These are phyloP conservation scores for Myxozyma melibiosi DNA, from an alignment of 805 yeast species.

Conservation along the genomic window DNA sequence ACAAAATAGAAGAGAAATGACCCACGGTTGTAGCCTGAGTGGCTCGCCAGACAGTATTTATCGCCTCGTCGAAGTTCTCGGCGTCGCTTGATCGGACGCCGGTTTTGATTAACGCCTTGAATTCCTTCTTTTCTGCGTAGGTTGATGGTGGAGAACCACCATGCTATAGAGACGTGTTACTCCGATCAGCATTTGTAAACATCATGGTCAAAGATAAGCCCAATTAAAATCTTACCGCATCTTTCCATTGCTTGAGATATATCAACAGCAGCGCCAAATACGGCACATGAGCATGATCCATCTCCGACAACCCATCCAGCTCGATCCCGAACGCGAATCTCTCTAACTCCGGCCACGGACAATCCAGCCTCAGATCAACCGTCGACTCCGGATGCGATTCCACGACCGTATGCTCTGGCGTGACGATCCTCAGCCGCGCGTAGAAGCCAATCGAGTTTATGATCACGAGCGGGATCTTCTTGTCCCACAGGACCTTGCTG, in stretches of 20 bases:
- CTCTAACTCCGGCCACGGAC: slow-evolving; percentile 71
- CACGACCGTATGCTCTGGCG: slow-evolving; percentile 55
- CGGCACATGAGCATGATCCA: slow-evolving; percentile 64
- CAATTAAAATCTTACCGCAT: slow-evolving; percentile 19
- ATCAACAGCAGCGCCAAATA: slow-evolving; percentile 63
- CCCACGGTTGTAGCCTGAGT: slow-evolving; percentile 43
- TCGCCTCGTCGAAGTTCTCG: slow-evolving; percentile 58
- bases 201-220: background rate
- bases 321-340: slow-evolving; percentile 55
- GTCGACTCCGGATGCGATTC: slow-evolving; percentile 71
- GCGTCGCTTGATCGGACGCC: slow-evolving; percentile 46
- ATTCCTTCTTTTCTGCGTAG: slow-evolving; percentile 47
- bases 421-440: slow-evolving; percentile 57
- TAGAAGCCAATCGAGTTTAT: slow-evolving; percentile 64
- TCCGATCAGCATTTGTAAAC: background rate
- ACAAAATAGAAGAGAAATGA: background rate
- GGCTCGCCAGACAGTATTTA: slow-evolving; percentile 49
- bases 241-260: slow-evolving; percentile 51
- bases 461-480: slow-evolving; percentile 57
- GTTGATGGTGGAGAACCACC: slow-evolving; percentile 40
- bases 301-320: slow-evolving; percentile 49
- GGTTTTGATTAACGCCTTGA: slow-evolving; percentile 45
- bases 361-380: slow-evolving; percentile 66
- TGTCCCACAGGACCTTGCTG: slow-evolving; percentile 47
- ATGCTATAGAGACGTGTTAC: slow-evolving; percentile 29